Base-by-base conservation (phyloP, 176 grass and related monocot species). In the Ensete glaucum region DNA sequence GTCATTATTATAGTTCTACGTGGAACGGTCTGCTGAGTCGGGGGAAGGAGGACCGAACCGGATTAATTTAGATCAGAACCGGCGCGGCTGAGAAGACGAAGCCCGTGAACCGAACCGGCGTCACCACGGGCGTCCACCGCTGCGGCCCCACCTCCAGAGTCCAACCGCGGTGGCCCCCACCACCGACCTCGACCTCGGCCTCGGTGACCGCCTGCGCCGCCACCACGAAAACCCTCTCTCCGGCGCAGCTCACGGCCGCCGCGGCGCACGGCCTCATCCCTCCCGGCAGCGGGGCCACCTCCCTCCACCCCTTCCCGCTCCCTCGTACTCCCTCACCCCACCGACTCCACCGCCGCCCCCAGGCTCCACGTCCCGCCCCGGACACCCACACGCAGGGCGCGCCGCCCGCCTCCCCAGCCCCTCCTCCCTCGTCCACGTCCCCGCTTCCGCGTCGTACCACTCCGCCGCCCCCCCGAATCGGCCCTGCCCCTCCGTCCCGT, bases 401-500 rank as follows among this genome's bases (percentile, higher is more conserved):
- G 10, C 34, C 63, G 12, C 50, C 58, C 52, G 71, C 70, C 1
- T 71, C 55, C 20, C 48, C 55, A 91, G 53, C 54, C 73, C 83
- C 56, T 84, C 83, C 50, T 52, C 83, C 50, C 27, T 20, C 29
- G 53, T 20, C 89, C 89, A 92, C 27, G 26, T 34, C 51, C 20
- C 69, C 0, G 26, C 50, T 27, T 2, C 77, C 25, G 12, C 62
- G 52, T 50, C 17, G 80, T 84, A 86, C 64, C 74, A 49, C 89
- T 92, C 86, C 72, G 83, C 78, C 2, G 64, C 82, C 29, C 53
- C 72, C 74, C 52, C 82, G 77, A 88, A 88, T 19, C 50, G 80
- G 17, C 89, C 86, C 26, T 92, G 86, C 13, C 60, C 77, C 3
- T 82, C 78, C 9, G 86, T 92, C 20, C 78, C n/a, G 86, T 88